phyloP scores from a whole-genome alignment of 1,139 yeast species.

The Sugiyamaella novakii region DNA sequence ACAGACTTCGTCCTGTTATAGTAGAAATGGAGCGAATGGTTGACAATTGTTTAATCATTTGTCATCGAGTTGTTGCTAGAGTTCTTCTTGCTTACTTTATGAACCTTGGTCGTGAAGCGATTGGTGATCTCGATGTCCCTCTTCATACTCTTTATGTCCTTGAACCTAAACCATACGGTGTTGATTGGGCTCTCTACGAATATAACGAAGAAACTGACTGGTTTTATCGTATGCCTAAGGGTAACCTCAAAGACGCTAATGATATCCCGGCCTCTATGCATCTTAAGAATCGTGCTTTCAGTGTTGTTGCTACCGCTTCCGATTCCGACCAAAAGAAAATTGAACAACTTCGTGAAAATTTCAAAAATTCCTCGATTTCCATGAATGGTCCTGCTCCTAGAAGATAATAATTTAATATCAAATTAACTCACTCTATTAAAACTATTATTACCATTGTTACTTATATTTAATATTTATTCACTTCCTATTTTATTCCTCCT shows the following conservation, averaged over 20 bases:
- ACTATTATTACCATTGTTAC: no score
- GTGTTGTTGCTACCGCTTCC: constrained; percentile 33
- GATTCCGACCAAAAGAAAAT: constrained; percentile 22
- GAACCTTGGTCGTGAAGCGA: constrained; percentile 78
- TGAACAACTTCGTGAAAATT: constrained; percentile 21
- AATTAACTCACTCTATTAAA: no score
- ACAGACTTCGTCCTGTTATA: constrained; percentile 83
- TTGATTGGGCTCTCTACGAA: constrained; percentile 86
- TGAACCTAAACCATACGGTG: constrained; percentile 94
- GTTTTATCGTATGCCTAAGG: constrained; percentile 65
- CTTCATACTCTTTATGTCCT: constrained; percentile 85
- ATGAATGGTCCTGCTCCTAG: constrained; percentile 13
- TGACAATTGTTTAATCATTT: constrained; percentile 78
- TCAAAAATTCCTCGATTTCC: constrained; percentile 12
- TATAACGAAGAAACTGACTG: constrained; percentile 77
- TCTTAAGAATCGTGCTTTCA: constrained; percentile 32
- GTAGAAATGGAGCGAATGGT: constrained; percentile 91
- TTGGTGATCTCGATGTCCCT: constrained; percentile 91
- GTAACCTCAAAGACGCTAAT: constrained; percentile 33
- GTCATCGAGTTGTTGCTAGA: constrained; percentile 90
- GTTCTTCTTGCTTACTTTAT: constrained; percentile 85
- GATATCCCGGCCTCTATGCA: constrained; percentile 23
- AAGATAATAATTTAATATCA: not conserved
- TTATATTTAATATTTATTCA: constrained; percentile 13
- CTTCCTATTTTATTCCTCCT: not conserved